Evolutionary conservation across 1,139 yeast species (phyloP), one percentile per base, ranked within the genome.

Genomic region (Nakaseomyces delphensis): DNA sequence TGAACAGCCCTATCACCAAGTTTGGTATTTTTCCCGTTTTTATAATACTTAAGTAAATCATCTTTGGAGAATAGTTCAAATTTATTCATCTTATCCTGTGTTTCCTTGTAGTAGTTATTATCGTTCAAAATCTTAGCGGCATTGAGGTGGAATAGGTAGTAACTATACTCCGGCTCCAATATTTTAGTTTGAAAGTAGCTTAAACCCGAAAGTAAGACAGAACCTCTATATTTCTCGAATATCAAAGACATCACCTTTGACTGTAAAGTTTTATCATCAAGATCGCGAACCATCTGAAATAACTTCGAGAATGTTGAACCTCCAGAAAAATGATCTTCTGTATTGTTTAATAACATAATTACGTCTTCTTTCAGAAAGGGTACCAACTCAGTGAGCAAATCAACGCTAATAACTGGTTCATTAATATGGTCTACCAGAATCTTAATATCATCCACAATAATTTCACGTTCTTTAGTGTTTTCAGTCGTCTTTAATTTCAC

Each of bases 121-220:
- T 56, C 29, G n/a, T 46, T 49, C 27, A 62, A 44, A 33, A 53
- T 57, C 9, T 45, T 46, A 1, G 65, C 58, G 1, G 63, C 62
- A 40, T 54, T 49, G 7, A 35, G 7, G 41, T 62, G 66, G 43
- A 60, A 62, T 2, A 43, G 27, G 41, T 58, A 60, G 43, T 60
- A 62, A 9, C 46, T 33, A 13, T 47, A 35, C 8, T 49, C 47
- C 16, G 56, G 53, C 11, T 43, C 46, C 6, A 39, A 43, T 3
- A 45, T 53, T 38, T 41, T 47, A 25, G 51, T 54, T 19, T 50
- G 45, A 43, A 54, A 59, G 40, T 53, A 59, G 18, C 48, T 53
- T 24, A 62, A 48, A 13, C 65, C 65, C 7, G 61, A 49, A 16
- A 62, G 44, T 18, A 62, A 41, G 11, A 62, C 56, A 36, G 50